Base-by-base conservation (phyloP, 805 yeast species). In the Wickerhamiella brachini region DNA sequence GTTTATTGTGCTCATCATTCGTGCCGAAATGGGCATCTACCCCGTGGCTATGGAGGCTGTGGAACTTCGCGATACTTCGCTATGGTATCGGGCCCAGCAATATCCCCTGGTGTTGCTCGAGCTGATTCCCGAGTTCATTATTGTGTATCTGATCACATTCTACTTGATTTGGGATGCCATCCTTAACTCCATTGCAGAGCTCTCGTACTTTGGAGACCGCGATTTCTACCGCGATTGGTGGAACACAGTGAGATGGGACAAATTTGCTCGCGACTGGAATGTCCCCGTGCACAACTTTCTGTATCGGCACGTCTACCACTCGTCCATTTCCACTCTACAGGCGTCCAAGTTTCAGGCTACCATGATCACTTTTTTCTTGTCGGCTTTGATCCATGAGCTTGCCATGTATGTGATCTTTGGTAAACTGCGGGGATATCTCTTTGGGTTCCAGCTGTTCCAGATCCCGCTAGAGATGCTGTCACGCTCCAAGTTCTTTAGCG, bases 211-310 rank as follows among this genome's bases (percentile, higher is more conserved):
- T 68, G 96, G 86, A 4, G 97, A 93, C 64, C 77, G 98, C 48
- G 84, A 84, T 57, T 93, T 93, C 66, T 93, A 94, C 63, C 90
- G 95, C 2, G 85, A 87, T 44, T 94, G 98, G 98, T 93, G 99
- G 98, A 86, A 89, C 59, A 85, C 94, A 54, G 79, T 83, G 18
- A 83, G 86, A 43, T 93, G 97, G 96, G 85, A 85, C 52, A 89
- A 89, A 63, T 93, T 85, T 65, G 83, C 96, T 10, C 74, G 97
- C 56, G 80, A 84, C 55, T 94, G 99, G 98, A 93, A 93, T 64
- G 76, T 78, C 9, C 96, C 97, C 0, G 97, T 93, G 21, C 96
- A 93, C 65, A 77, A 79, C 61, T 93, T 93, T 58, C 69, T 93
- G 53, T 70, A 89, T 45, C 76, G 97, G 57, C 99, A 94, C 63